Percentiles rank a stretch among this genome's conserved stretches.
Conservation (phyloP, 495 filamentous ascomycete genomes). For the Tuber microsphaerosporum region DNA sequence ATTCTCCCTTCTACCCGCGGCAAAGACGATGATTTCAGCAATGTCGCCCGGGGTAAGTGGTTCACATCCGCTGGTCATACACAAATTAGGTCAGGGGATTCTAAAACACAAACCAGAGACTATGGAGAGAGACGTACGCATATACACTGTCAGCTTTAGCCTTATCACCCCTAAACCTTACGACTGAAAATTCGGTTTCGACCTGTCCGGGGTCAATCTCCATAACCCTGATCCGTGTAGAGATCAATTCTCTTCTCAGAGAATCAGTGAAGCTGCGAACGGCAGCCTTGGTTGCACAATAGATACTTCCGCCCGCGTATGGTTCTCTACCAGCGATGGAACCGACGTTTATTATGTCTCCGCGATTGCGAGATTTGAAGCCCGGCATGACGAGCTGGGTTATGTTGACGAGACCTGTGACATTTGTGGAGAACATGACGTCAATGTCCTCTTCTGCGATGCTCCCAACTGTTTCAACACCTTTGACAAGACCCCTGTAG, state of each 20-base stretch:
- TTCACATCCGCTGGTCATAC: slow-evolving; percentile 59
- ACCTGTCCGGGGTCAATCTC: slow-evolving; percentile 95
- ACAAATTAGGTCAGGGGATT: slow-evolving; percentile 3
- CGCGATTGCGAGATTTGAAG: slow-evolving; percentile 73
- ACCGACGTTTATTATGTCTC: slow-evolving; percentile 96
- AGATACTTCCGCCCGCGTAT: slow-evolving; percentile 86
- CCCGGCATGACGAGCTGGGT: slow-evolving; percentile 83
- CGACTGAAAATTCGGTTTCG: slow-evolving; percentile 94
- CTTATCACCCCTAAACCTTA: slow-evolving; percentile 89
- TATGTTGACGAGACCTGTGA: slow-evolving; percentile 92
- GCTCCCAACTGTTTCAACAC: slow-evolving; percentile 75
- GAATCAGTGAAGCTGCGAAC: slow-evolving; percentile 84
- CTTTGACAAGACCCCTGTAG: slow-evolving; percentile 72
- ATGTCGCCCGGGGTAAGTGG: slow-evolving; percentile 94
- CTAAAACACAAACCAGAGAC: not conserved
- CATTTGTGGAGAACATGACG: slow-evolving; percentile 86
- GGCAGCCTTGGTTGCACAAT: slow-evolving; percentile 94
- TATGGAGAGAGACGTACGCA: slow-evolving; percentile 53
- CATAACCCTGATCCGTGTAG: slow-evolving; percentile 78
- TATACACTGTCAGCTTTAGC: slow-evolving; percentile 93
- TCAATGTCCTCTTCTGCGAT: slow-evolving; percentile 78
- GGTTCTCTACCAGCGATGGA: slow-evolving; percentile 88
- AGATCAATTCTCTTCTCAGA: slow-evolving; percentile 79
- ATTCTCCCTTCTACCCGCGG: slow-evolving; percentile 81
- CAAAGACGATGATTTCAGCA: slow-evolving; percentile 88